Base-by-base conservation (phyloP, 2,329 filamentous ascomycete genomes). In the Ilyonectria destructans region DNA sequence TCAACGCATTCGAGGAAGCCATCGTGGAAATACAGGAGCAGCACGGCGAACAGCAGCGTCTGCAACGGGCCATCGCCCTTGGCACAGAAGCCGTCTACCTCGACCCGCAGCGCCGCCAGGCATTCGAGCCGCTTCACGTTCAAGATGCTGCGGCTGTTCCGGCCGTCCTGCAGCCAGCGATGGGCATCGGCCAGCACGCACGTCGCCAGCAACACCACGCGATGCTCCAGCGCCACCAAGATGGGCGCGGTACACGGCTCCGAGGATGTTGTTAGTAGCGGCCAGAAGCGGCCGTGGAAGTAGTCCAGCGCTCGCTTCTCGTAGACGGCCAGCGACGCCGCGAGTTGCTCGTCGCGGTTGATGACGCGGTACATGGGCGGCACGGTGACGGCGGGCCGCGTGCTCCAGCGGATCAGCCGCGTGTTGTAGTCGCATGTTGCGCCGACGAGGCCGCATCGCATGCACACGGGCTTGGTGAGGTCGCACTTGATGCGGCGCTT, bases 401-500 rank as follows among this genome's bases (percentile, higher is more conserved):
- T 82, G 58, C 81, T 83, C 83, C 83, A 85, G 65, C 81, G 78
- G 45, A 85, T 77, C 9, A 82, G 74, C 0, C 82, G 77, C 26
- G 80, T 77, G 68, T 80, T 82, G 26, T 76, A 76, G 51, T 76
- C 74, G 52, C 74, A 76, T 2, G 69, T 35, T 9, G 74, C 74
- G 15, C 74, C 74, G 19, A 76, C 68, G 45, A 75, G 73, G 29
- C 68, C 60, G 64, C 82, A 84, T 59, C 82, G 81, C 4, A 77
- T 77, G 68, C 82, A 84, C 3, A 75, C 71, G 2, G 82, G 81
- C 26, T 77, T 76, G 29, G 75, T 73, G 9, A 84, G 77, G 65
- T 84, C 82, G 69, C 82, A 84, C 67, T 84, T 83, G 49, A 84
- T 81, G 26, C 82, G 77, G 12, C 82, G 79, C 55, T 84, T 82